Evolutionary conservation across 148 eudicot genomes (phyloP).

Genomic region (Rhododendron henanense): DNA sequence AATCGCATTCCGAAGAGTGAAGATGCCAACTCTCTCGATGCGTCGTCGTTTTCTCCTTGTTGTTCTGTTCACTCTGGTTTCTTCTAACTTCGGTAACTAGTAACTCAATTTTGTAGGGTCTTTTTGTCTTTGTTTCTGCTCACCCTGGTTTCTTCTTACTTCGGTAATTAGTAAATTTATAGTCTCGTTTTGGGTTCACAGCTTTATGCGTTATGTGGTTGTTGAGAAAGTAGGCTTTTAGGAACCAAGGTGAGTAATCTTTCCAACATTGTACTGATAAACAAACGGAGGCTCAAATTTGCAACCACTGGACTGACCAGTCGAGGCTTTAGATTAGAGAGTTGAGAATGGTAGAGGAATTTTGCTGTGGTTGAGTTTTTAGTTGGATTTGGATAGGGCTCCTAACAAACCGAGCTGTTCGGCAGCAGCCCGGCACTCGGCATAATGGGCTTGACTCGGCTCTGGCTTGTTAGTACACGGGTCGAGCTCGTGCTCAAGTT

Average conservation of each 20-base stretch:
- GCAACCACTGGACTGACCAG: background rate
- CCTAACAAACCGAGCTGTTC: background rate
- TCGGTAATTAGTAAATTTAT: background rate
- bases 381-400: background rate
- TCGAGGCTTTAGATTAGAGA: background rate
- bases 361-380: background rate
- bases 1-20: constrained; percentile 22
- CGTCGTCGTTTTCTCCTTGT: constrained; percentile 20
- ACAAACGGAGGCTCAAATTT: background rate
- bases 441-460: background rate
- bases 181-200: background rate
- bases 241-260: background rate
- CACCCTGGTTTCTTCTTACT: background rate
- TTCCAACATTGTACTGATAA: background rate
- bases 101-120: background rate
- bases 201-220: background rate
- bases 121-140: background rate
- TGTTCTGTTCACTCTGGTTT: constrained; percentile 23
- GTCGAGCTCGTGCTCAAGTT: background rate
- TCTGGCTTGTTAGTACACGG: background rate
- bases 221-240: background rate
- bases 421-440: background rate
- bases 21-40: constrained; percentile 21
- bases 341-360: background rate
- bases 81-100: constrained; percentile 31